Base-by-base conservation (phyloP, 371 early-diverging fungal species). In the Mortierella sp. region DNA sequence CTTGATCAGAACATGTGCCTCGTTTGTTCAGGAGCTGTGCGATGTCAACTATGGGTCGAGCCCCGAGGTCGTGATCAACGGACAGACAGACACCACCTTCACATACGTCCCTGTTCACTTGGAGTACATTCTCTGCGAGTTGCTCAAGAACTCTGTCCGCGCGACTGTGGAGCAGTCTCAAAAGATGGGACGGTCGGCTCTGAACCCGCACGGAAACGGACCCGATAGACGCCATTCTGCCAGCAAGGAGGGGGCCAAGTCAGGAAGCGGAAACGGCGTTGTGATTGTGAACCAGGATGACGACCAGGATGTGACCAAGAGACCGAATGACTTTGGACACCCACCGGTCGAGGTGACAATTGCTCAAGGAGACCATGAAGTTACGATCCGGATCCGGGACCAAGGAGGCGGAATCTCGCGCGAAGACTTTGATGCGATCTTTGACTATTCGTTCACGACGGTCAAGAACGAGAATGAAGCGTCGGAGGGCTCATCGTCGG, bases 51-150 rank as follows among this genome's bases (percentile, higher is more conserved):
- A 97, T 85, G 97, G 96, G 40, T 85, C 92, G 16, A 88, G 93
- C 24, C 97, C 98, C 1, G 91, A 92, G 24, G 92, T 92, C 50
- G 87, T 91, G 34, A 86, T 98, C 53, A 91, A 91, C 77, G 97
- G 98, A 34, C 93, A 95, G 43, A 77, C 86, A 5, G 93, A 97
- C 68, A 93, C 95, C 26, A 86, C 86, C 44, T 93, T 98, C 71
- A 92, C 96, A 39, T 99, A 99, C 87, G 93, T 98, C 2, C 95
- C 96, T 19, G 96, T 96, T 3, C 99, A 99, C 85, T 87, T 99
- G 34, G 98, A 98, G 85, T 99, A 99, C 79, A 97, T 98, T 37
- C 88, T 97, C 39, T 94, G 94, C 64, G 99, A 99, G 84, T 77
- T 98, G 47, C 80, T 99, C 63, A 99, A 99, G 82, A 99, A 99